These are phyloP conservation scores for Scleroderma citrinum DNA, from an alignment of 768 basidiomycete species.

Conservation along the genomic window DNA sequence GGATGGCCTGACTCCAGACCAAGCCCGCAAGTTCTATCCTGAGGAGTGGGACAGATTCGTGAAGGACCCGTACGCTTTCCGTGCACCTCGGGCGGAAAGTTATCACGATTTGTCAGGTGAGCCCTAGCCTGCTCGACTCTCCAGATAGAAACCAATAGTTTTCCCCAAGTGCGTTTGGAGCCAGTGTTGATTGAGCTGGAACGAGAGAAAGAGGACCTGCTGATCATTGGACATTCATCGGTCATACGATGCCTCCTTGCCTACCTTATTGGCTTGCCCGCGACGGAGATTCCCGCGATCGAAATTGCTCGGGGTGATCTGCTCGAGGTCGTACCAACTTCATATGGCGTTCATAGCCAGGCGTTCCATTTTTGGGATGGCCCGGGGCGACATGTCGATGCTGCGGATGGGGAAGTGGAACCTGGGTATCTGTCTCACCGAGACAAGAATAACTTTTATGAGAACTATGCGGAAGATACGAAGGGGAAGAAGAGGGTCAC, in stretches of 20 bases:
- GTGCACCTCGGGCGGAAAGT: conserved; percentile 91
- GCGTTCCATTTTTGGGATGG: conserved; percentile 93
- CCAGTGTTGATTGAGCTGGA: conserved; percentile 91
- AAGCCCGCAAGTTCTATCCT: conserved; percentile 85
- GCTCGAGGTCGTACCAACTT: conserved; percentile 87
- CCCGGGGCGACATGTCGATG: conserved; percentile 54
- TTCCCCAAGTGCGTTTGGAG: conserved; percentile 78
- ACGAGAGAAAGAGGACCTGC: conserved; percentile 86
- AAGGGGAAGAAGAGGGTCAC: conserved; percentile 48
- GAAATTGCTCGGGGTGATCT: conserved; percentile 95
- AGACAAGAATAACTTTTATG: conserved; percentile 79
- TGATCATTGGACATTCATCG: conserved; percentile 96
- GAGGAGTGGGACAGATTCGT: conserved; percentile 92
- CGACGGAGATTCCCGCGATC: conserved; percentile 94
- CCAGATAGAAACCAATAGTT: background rate
- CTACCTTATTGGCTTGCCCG: conserved; percentile 89
- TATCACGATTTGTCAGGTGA: conserved; percentile 91
- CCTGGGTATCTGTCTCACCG: conserved; percentile 27
- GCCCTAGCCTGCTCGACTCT: conserved; percentile 9
- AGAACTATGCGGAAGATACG: conserved; percentile 80
- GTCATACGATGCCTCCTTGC: conserved; percentile 95
- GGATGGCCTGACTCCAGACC: conserved; percentile 90
- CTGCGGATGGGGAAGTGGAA: conserved; percentile 28
- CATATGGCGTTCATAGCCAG: conserved; percentile 84
- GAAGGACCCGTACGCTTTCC: conserved; percentile 88